Percentiles rank a stretch among this genome's conserved stretches.
phyloP scores from a whole-genome alignment of 2,329 filamentous ascomycete genomes.

The Colletotrichum sp. region DNA sequence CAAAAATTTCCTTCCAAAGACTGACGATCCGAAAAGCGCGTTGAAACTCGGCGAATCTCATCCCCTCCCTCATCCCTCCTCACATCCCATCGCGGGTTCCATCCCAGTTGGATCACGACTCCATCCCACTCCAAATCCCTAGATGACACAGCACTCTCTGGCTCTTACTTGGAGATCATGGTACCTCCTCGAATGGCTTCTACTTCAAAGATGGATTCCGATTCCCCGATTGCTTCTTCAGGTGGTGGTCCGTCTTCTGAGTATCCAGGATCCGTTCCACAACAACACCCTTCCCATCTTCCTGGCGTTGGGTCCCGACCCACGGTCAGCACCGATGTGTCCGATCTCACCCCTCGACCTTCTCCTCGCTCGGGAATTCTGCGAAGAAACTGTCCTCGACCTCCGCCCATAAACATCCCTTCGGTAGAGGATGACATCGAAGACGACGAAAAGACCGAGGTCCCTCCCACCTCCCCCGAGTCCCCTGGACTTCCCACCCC shows the following conservation, averaged over 20 bases:
- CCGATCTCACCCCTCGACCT: not conserved
- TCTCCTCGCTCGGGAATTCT: not conserved
- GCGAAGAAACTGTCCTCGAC: not conserved
- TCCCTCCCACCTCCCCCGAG: not conserved
- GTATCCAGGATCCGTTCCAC: not conserved
- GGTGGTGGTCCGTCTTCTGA: not conserved
- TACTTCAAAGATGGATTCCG: not conserved
- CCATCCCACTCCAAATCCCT: not conserved
- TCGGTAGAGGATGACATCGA: not conserved
- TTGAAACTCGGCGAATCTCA: not conserved
- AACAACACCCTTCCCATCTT: not conserved
- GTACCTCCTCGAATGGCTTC: not conserved
- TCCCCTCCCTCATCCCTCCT: not conserved
- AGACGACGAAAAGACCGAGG: not conserved
- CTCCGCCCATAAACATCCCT: not conserved
- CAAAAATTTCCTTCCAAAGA: accelerated
- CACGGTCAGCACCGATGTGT: not conserved
- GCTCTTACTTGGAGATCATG: not conserved
- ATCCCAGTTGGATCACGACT: not conserved
- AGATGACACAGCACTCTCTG: not conserved
- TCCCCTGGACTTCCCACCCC: conserved; percentile 36
- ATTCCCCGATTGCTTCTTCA: not conserved
- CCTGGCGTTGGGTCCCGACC: not conserved
- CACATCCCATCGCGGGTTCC: not conserved
- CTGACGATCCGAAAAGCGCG: not conserved